Evolutionary conservation across 768 basidiomycete genomes (phyloP).

Genomic region (Suillus plorans): DNA sequence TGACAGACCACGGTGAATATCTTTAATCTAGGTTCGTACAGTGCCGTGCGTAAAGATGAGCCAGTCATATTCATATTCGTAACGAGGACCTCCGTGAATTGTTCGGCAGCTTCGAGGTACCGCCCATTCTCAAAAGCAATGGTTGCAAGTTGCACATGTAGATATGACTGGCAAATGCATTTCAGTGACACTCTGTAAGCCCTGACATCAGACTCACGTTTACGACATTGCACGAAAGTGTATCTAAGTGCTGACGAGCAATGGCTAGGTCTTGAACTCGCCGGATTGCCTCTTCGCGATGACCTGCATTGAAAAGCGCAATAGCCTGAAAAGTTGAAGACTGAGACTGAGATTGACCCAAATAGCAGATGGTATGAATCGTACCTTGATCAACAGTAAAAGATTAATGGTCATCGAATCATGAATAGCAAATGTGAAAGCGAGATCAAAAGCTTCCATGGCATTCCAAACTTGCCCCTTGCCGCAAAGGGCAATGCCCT

Average conservation of each 20-base stretch:
- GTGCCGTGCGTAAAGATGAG: not conserved
- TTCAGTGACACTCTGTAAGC: not conserved
- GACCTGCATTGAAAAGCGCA: not conserved
- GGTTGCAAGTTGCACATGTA: not conserved
- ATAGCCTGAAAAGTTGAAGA: not conserved
- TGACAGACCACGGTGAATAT: not conserved
- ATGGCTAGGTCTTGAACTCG: not conserved
- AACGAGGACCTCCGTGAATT: not conserved
- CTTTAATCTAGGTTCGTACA: not conserved
- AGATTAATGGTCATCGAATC: not conserved
- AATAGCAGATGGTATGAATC: too few relatives aligned
- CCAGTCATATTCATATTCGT: not conserved
- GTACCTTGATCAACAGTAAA: not conserved
- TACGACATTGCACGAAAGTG: not conserved
- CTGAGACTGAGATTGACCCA: not conserved
- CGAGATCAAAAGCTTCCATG: constrained; percentile 1
- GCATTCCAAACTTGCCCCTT: not conserved
- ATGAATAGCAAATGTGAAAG: not conserved
- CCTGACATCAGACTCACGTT: not conserved
- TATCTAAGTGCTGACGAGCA: not conserved
- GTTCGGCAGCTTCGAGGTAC: not conserved
- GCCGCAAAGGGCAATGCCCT: constrained; percentile 1
- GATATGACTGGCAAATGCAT: not conserved
- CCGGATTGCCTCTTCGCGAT: not conserved
- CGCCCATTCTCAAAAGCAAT: not conserved